These are phyloP conservation scores for Parmelia sp. DNA, from an alignment of 495 filamentous ascomycete species.

Conservation along the genomic window DNA sequence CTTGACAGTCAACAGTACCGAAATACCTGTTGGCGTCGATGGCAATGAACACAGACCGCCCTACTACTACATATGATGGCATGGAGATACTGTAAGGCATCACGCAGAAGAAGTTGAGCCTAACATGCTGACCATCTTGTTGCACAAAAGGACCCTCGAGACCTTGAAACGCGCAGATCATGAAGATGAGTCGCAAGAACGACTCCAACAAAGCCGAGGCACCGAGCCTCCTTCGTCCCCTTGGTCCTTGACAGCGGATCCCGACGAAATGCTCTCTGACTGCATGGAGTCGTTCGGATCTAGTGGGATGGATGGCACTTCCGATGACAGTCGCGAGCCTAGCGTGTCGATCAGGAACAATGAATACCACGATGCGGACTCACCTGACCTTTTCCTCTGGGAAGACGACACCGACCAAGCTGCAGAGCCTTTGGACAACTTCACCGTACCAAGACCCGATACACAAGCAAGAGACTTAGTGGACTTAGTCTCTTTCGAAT, in stretches of 20 bases:
- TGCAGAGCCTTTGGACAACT: not conserved
- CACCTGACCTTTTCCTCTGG: not conserved
- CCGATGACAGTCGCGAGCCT: not conserved
- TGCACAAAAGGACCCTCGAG: not conserved
- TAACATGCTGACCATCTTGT: not conserved
- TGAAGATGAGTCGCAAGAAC: not conserved
- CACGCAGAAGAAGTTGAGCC: not conserved
- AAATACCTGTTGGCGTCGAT: not conserved
- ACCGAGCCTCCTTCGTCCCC: not conserved
- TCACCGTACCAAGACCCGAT: not conserved
- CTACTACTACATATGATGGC: not conserved
- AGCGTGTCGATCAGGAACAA: not conserved
- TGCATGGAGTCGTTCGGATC: not conserved
- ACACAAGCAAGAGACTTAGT: not conserved
- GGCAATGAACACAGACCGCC: not conserved
- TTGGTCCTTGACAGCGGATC: not conserved
- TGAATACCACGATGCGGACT: not conserved
- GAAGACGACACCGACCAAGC: not conserved
- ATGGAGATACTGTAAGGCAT: not conserved
- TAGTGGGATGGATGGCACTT: not conserved
- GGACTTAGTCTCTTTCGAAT: not conserved
- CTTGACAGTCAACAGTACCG: not conserved
- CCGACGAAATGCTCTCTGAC: not conserved
- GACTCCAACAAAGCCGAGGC: not conserved
- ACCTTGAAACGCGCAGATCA: not conserved